These are phyloP conservation scores for Oenanthe sinensis DNA, from an alignment of 129 eudicot species.

Conservation along the genomic window DNA sequence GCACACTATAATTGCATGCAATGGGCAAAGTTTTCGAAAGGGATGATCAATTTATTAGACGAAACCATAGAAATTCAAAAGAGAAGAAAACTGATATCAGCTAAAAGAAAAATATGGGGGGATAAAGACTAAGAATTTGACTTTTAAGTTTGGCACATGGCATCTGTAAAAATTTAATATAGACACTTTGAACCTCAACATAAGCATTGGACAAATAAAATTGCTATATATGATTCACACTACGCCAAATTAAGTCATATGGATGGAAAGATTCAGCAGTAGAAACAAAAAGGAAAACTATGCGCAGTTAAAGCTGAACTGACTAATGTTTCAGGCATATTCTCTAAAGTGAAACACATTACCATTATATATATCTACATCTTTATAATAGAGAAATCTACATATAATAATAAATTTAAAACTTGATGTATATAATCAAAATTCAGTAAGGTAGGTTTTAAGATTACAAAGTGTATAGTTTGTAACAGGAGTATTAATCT, in stretches of 20 bases:
- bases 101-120: neutral
- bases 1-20: neutral
- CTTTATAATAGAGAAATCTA: too few species aligned
- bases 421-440: neutral
- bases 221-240: neutral
- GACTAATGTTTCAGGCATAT: neutral
- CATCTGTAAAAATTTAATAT: neutral
- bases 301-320: neutral
- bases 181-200: neutral
- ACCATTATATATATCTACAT: neutral
- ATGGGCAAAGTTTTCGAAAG: neutral
- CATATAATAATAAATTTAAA: neutral
- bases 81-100: neutral
- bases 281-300: neutral
- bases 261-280: neutral
- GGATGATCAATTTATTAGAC: neutral
- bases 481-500: neutral
- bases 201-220: neutral
- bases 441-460: neutral
- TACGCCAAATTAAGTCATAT: neutral
- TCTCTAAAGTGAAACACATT: neutral
- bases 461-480: neutral
- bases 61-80: neutral
- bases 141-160: neutral
- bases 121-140: neutral